Base-by-base conservation (phyloP, 2,329 filamentous ascomycete genomes). In the Parastagonospora nodorum region DNA sequence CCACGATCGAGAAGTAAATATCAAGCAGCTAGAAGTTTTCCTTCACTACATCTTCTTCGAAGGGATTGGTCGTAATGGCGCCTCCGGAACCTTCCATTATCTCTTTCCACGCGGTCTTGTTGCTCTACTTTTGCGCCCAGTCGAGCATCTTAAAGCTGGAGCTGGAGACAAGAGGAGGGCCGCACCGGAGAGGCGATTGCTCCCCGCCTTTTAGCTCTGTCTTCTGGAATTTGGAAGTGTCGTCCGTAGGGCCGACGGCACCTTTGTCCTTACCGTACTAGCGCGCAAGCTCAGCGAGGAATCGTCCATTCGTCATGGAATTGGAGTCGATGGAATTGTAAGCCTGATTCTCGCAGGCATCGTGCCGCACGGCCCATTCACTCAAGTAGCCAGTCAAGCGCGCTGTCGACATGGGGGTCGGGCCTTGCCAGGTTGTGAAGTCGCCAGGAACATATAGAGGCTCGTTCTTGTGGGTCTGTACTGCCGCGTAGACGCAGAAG, bases 311-410 rank as follows among this genome's bases (percentile, higher is more conserved):
- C 40, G 15, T 51, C 50, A 30, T 53, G 6, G 27, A 30, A 47
- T 27, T 48, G 35, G 7, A 12, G n/a, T 41, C 39, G 7, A 29
- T 5, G n/a, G 55, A 44, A 14, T 54, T 56, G 47, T 49, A 56
- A 0, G 42, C 31, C 16, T 58, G 42, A 16, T 53, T 53, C 12
- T 48, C 42, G 16, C 50, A 55, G 4, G 41, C 14, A 6, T 58
- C 53, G 5, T 53, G 46, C 10, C 56, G 38, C 0, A 56, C 47
- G 11, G 45, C 55, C 53, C 55, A 58, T 10, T 58, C 55, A 10
- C 53, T 56, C 19, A 58, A n/a, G 19, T 51, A 58, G 8, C 53
- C 53, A 10, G 50, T 56, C 14, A 58, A n/a, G 2, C 50, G 46
- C 0, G 55, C 54, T 12, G 57, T 53, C 2, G 57, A 57, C 8